These are phyloP conservation scores for Talaromyces albobiverticillius DNA, from an alignment of 2,329 filamentous ascomycete species.

Conservation along the genomic window DNA sequence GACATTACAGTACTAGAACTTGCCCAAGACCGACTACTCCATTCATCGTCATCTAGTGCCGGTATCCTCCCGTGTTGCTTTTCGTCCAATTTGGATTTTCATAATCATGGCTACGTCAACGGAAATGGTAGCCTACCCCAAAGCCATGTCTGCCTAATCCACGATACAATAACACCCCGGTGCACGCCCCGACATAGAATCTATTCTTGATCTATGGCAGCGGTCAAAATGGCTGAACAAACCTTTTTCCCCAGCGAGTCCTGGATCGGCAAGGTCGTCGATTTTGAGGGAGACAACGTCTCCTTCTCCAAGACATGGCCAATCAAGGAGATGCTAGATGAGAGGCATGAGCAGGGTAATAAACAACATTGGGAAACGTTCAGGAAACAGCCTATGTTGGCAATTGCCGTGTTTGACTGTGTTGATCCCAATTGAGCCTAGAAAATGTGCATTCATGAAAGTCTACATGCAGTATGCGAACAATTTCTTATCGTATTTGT, in stretches of 20 bases:
- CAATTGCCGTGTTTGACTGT: not conserved
- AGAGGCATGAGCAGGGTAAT: not conserved
- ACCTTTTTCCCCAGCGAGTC: not conserved
- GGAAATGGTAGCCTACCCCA: too few relatives aligned
- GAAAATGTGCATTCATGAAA: not conserved
- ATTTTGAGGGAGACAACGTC: not conserved
- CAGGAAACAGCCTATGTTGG: not conserved
- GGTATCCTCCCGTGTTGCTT: too few relatives aligned
- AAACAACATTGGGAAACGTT: not conserved
- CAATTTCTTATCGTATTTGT: not conserved
- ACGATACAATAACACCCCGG: too few relatives aligned
- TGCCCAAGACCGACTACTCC: too few relatives aligned
- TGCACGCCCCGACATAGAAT: too few relatives aligned
- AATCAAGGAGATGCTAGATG: not conserved
- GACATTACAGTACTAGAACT: too few relatives aligned
- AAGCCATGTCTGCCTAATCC: too few relatives aligned
- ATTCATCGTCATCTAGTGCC: too few relatives aligned
- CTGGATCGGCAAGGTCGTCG: not conserved
- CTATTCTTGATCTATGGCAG: too few relatives aligned
- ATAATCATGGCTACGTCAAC: too few relatives aligned
- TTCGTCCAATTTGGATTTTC: too few relatives aligned
- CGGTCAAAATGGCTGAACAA: not conserved
- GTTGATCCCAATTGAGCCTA: not conserved
- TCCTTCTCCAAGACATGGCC: not conserved
- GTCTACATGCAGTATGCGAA: not conserved